These are phyloP conservation scores for Penicillium steckii DNA, from an alignment of 495 filamentous ascomycete genomes.

Conservation along the genomic window DNA sequence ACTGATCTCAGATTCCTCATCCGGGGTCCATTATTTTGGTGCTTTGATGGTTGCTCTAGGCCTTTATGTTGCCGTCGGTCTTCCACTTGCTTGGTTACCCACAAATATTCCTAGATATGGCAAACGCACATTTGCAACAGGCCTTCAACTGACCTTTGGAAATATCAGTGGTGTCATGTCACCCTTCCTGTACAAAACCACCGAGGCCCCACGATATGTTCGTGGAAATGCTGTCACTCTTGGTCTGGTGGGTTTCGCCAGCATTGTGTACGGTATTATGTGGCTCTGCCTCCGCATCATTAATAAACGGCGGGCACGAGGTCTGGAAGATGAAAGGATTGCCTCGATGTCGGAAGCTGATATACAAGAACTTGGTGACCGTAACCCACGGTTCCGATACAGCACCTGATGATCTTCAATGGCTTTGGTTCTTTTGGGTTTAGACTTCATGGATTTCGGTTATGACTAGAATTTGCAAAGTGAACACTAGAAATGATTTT, in stretches of 20 bases:
- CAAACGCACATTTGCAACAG: conserved; percentile 68
- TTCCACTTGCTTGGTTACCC: conserved; percentile 68
- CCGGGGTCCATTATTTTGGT: conserved; percentile 69
- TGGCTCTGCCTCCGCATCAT: conserved; percentile 52
- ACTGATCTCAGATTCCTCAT: conserved; percentile 55
- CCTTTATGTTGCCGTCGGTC: conserved; percentile 65
- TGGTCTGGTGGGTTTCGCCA: conserved; percentile 38
- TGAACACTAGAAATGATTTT: too few relatives aligned
- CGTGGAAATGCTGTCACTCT: conserved; percentile 49
- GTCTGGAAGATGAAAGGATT: conserved; percentile 52
- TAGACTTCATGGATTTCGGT: not conserved
- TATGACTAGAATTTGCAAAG: not conserved
- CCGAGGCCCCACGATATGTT: conserved; percentile 41
- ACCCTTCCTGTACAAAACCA: conserved; percentile 50
- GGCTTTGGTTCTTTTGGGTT: not conserved
- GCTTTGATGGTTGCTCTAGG: conserved; percentile 71
- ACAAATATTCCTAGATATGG: conserved; percentile 63
- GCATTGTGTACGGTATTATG: conserved; percentile 49
- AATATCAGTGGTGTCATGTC: conserved; percentile 70
- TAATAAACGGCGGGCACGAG: conserved; percentile 55
- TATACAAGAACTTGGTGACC: conserved; percentile 68
- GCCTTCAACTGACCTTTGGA: conserved; percentile 65
- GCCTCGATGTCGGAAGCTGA: conserved; percentile 60
- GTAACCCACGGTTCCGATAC: conserved; percentile 60
- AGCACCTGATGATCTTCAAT: conserved; percentile 48